Conservation (phyloP, 371 early-diverging fungal genomes). For the Rhizopus delemar region DNA sequence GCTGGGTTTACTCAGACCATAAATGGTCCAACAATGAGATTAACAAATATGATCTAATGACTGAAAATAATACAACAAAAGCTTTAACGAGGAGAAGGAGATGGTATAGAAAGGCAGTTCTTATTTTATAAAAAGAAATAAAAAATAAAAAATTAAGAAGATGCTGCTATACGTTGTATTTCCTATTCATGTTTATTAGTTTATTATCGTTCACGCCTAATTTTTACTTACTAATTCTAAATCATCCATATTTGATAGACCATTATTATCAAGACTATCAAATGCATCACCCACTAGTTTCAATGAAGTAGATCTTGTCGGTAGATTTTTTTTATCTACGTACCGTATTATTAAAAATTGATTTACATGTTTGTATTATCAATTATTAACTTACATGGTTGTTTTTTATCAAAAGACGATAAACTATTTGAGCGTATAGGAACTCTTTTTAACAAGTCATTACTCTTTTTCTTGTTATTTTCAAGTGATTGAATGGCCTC, state of each 20-base stretch:
- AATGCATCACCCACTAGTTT: conserved; percentile 23
- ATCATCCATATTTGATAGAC: conserved; percentile 43
- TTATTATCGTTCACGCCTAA: no score
- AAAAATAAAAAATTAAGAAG: conserved; percentile 1
- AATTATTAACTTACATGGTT: not conserved
- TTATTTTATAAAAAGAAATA: not conserved
- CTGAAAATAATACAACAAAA: conserved; percentile 9
- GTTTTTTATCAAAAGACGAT: conserved; percentile 6
- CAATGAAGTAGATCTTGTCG: conserved; percentile 25
- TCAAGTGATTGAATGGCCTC: conserved; percentile 29
- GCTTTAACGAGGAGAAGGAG: conserved; percentile 31
- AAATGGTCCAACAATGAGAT: conserved; percentile 25
- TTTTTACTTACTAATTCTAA: conserved; percentile 29
- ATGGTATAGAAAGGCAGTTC: conserved; percentile 30
- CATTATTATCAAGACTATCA: conserved; percentile 15
- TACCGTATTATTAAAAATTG: not conserved
- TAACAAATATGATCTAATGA: not conserved
- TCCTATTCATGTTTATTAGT: conserved; percentile 21
- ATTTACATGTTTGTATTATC: not conserved
- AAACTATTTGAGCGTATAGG: conserved; percentile 20
- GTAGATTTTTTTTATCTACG: not conserved
- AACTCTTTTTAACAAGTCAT: not conserved
- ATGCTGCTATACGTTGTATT: conserved; percentile 40
- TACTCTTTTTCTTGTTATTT: conserved; percentile 19
- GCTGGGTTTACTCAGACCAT: conserved; percentile 41